Evolutionary conservation across 2,329 filamentous ascomycete species (phyloP).

Genomic region (Hymenoscyphus scutula): DNA sequence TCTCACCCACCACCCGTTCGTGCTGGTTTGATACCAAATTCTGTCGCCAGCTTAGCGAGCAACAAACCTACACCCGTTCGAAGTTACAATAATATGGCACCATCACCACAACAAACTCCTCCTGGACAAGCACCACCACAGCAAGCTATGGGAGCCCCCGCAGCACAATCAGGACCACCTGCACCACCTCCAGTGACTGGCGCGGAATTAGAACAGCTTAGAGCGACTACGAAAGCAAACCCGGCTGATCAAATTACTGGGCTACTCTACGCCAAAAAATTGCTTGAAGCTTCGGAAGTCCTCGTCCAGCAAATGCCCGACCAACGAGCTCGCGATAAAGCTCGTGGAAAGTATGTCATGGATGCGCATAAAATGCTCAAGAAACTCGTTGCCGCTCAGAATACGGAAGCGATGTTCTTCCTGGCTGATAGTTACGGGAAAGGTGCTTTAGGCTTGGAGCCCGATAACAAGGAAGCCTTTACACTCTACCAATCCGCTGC

Average conservation of each 20-base stretch:
- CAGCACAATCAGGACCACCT: conserved; percentile 14
- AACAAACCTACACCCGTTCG: conserved; percentile 54
- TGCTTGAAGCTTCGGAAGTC: conserved; percentile 80
- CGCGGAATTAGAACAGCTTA: conserved; percentile 74
- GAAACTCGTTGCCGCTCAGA: conserved; percentile 72
- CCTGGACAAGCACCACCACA: conserved; percentile 8
- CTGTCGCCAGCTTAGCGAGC: conserved; percentile 51
- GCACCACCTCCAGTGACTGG: conserved; percentile 58
- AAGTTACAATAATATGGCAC: conserved; percentile 35
- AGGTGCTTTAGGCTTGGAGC: conserved; percentile 73
- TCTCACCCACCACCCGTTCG: conserved; percentile 63
- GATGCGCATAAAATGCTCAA: conserved; percentile 91
- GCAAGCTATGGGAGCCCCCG: conserved; percentile 1
- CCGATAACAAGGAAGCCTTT: conserved; percentile 90
- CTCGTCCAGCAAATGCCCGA: conserved; percentile 65
- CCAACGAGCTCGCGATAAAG: conserved; percentile 69
- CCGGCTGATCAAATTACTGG: conserved; percentile 70
- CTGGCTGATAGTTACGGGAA: conserved; percentile 86
- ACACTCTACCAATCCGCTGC: conserved; percentile 90
- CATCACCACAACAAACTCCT: conserved; percentile 21
- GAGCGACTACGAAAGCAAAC: conserved; percentile 65
- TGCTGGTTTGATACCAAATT: conserved; percentile 59
- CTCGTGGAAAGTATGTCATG: conserved; percentile 76
- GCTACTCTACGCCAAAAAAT: conserved; percentile 73
- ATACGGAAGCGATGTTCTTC: conserved; percentile 88